Conservation (phyloP, 2,329 filamentous ascomycete genomes). For the Xylariaceae sp. region DNA sequence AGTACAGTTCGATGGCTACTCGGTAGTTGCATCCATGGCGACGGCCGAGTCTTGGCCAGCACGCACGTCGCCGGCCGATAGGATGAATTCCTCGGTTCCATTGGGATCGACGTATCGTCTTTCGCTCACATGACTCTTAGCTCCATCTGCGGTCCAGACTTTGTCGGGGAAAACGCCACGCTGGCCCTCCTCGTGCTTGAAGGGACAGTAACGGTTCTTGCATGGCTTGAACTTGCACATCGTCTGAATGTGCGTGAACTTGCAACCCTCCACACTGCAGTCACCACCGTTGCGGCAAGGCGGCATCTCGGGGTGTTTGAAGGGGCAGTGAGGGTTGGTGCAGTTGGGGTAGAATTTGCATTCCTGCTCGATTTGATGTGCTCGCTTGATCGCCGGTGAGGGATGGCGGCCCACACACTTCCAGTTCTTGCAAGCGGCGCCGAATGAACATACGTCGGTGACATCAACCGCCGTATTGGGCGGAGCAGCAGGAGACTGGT, state of each 20-base stretch:
- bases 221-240: constrained; percentile 91
- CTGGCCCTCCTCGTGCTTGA: constrained; percentile 89
- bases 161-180: constrained; percentile 80
- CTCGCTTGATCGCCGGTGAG: constrained; percentile 73
- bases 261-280: constrained; percentile 76
- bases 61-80: constrained; percentile 48
- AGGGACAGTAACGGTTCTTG: constrained; percentile 79
- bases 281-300: constrained; percentile 87
- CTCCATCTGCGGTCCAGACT: constrained; percentile 71
- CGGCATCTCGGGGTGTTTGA: constrained; percentile 82
- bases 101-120: constrained; percentile 77
- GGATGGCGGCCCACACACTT: constrained; percentile 92
- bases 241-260: constrained; percentile 80
- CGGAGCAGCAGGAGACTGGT: constrained; percentile 87
- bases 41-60: constrained; percentile 25
- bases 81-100: constrained; percentile 64
- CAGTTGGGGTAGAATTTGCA: constrained; percentile 92
- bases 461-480: constrained; percentile 73
- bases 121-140: constrained; percentile 72
- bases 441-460: constrained; percentile 74
- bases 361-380: constrained; percentile 76
- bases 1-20: constrained; percentile 7
- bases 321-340: constrained; percentile 79
- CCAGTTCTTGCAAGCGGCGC: constrained; percentile 88
- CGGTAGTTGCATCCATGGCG: constrained; percentile 20